Base-by-base conservation (phyloP, 2,329 filamentous ascomycete species). In the Ascochyta koolunga region DNA sequence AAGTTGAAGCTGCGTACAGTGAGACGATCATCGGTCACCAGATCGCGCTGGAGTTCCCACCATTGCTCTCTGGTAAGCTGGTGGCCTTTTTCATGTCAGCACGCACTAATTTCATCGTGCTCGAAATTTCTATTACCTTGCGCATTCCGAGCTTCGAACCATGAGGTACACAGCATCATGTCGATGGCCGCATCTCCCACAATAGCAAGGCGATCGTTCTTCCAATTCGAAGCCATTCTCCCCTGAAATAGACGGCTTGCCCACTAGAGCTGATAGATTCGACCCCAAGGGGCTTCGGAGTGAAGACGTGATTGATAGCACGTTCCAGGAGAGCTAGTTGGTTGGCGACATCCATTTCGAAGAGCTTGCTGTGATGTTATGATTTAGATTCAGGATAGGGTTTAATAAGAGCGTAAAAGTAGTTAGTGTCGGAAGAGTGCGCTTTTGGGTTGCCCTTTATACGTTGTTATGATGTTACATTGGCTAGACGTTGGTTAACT, bases 181-280 rank as follows among this genome's bases (percentile, higher is more conserved):
- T 48, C 39, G 2, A 60, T 50, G 5, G 51, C 38, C 8, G 39
- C 29, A 25, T 65, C 50, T 5, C 64, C 60, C 1, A 63, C 19
- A 1, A 64, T 18, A 3, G 55, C 50, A 1, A 66, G 46, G 25
- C 50, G 37, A 7, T 57, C 59, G 29, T 60, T 66, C 5, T 52
- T 37, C 9, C 2, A 4, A 37, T 6, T 4, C 15, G 10, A 21
- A 6, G 35, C 6, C 8, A 18, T 10, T 21, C 4, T 11, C 16
- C 5, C 9, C 5, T 11, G 18, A 10, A 21, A 11, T 13, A 22
- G 7, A 37, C 18, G 7, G 9, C 9, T 15, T 19, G 35, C 3
- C 35, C 16, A 22, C 9, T 18, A 22, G n/a, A 19, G 8, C 19
- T 37, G 18, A 60, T 10, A 8, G 58, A 55, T 19, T 66, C 60